Percentiles rank a stretch among this genome's conserved stretches.
phyloP scores from a whole-genome alignment of 441 rosid genomes.

The Daphne laureola region DNA sequence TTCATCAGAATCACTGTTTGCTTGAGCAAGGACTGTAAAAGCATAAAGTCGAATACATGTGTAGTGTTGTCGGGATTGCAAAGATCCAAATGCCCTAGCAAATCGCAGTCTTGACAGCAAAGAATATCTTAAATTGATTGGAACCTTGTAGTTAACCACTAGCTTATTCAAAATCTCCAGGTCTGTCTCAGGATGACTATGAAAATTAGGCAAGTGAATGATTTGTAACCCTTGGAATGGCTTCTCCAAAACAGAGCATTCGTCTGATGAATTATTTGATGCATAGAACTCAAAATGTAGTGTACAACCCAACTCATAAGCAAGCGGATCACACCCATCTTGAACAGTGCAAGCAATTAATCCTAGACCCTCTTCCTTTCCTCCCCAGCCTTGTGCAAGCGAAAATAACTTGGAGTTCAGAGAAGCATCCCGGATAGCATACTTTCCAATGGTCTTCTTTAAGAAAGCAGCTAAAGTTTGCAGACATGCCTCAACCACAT shows the following conservation, averaged over 20 bases:
- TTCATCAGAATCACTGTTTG: slow-evolving; percentile 72
- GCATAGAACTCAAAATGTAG: slow-evolving; percentile 96
- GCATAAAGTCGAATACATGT: slow-evolving; percentile 92
- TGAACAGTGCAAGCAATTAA: slow-evolving; percentile 67
- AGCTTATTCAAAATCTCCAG: slow-evolving; percentile 71
- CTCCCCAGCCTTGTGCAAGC: slow-evolving; percentile 99
- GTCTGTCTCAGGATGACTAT: slow-evolving; percentile 53
- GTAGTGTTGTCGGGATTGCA: slow-evolving; percentile 73
- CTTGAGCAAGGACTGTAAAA: slow-evolving; percentile 88
- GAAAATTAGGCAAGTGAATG: slow-evolving; percentile 65
- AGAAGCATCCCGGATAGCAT: slow-evolving; percentile 75
- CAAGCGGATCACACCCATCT: slow-evolving; percentile 58
- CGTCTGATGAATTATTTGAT: slow-evolving; percentile 31
- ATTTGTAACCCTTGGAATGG: slow-evolving; percentile 56
- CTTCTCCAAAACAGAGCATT: slow-evolving; percentile 26
- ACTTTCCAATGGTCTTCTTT: slow-evolving; percentile 76
- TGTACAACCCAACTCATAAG: slow-evolving; percentile 81
- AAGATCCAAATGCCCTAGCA: slow-evolving; percentile 83
- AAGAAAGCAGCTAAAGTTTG: slow-evolving; percentile 86
- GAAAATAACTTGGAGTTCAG: slow-evolving; percentile 77
- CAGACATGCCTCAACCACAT: slow-evolving; percentile 89
- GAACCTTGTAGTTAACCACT: slow-evolving; percentile 70
- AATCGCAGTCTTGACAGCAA: slow-evolving; percentile 80
- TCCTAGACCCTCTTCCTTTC: slow-evolving; percentile 98
- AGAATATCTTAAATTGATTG: slow-evolving; percentile 73